A percentile compares a stretch with the other conserved stretches of the same genome.
These are phyloP conservation scores for Dittrichia graveolens DNA, from an alignment of 129 eudicot species.

Conservation along the genomic window DNA sequence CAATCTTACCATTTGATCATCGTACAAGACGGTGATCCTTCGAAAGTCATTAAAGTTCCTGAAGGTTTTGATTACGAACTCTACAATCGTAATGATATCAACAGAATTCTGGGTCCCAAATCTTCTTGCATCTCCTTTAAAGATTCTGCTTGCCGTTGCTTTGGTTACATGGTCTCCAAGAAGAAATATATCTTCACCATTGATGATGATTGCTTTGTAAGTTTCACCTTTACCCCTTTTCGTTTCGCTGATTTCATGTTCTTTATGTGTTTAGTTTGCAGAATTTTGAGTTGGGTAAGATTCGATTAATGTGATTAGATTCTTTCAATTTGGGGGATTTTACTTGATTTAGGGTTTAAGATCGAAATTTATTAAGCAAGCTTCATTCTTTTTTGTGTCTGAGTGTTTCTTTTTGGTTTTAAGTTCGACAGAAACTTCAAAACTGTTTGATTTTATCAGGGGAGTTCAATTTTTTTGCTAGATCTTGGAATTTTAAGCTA, in stretches of 20 bases:
- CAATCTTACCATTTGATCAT: constrained; percentile 55
- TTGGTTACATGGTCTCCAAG: constrained; percentile 59
- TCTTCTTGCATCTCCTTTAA: constrained; percentile 67
- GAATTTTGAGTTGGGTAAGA: neutral
- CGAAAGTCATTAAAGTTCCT: constrained; percentile 49
- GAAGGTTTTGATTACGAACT: constrained; percentile 68
- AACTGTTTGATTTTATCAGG: neutral
- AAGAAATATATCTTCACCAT: constrained; percentile 58
- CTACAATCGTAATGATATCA: constrained; percentile 64
- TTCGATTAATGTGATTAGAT: neutral
- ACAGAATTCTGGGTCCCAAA: constrained; percentile 60
- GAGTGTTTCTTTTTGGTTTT: constrained; percentile 1
- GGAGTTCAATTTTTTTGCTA: neutral
- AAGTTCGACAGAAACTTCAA: neutral
- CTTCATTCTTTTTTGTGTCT: constrained; percentile 16
- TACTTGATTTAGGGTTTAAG: constrained; percentile 10
- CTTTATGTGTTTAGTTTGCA: neutral
- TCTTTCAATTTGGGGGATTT: neutral
- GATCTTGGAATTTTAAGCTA: constrained; percentile 22
- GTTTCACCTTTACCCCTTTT: constrained; percentile 12
- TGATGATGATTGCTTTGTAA: constrained; percentile 77
- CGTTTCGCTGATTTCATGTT: neutral
- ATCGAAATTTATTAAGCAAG: constrained; percentile 4
- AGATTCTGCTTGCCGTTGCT: constrained; percentile 71
- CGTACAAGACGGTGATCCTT: constrained; percentile 64